Evolutionary conservation across 2,329 filamentous ascomycete species (phyloP).

Genomic region (Venturia aucupariae): DNA sequence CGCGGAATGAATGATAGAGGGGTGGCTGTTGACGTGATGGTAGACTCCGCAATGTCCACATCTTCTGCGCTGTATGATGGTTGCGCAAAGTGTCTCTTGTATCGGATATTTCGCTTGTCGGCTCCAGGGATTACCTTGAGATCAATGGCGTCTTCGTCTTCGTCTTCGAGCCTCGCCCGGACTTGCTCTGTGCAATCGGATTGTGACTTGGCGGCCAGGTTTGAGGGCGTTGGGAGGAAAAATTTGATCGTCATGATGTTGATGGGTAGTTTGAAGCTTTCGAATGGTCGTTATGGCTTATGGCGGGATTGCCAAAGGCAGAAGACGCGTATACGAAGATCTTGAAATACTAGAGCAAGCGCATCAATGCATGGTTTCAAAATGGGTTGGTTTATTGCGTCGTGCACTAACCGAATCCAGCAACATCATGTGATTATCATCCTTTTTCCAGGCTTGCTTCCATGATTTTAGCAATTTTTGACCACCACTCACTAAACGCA

Average conservation of each 20-base stretch:
- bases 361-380: neutral
- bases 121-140: neutral
- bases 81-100: neutral
- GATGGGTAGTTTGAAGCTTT: conserved; percentile 20
- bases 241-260: neutral
- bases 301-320: neutral
- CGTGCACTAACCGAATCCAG: neutral
- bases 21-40: neutral
- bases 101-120: neutral
- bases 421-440: neutral
- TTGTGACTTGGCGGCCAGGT: neutral
- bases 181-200: neutral
- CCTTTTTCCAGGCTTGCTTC: too few species aligned
- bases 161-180: neutral
- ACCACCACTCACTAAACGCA: too few species aligned
- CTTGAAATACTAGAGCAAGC: neutral
- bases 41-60: neutral
- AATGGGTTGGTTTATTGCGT: neutral
- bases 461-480: too few species aligned
- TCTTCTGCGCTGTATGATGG: neutral
- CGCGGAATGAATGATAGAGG: neutral
- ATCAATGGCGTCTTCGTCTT: neutral
- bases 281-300: conserved; percentile 26
- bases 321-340: neutral
- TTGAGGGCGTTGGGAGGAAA: neutral